These are phyloP conservation scores for Syncephalastrum contaminatum DNA, from an alignment of 371 early-diverging fungal genomes.

Conservation along the genomic window DNA sequence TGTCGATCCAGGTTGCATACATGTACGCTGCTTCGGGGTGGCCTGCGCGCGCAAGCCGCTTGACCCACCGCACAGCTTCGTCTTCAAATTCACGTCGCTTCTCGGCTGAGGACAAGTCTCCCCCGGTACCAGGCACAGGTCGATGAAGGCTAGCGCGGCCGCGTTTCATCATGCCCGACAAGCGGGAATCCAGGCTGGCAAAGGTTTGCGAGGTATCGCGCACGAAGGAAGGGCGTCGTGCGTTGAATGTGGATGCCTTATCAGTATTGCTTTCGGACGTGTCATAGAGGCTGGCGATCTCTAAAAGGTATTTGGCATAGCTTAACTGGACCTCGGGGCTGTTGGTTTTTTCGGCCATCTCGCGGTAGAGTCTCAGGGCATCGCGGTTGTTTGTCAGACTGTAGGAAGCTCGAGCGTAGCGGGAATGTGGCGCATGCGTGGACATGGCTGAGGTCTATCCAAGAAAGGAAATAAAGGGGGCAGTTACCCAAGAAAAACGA, in stretches of 20 bases:
- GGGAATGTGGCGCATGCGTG: conserved; percentile 14
- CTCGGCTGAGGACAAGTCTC: conserved; percentile 8
- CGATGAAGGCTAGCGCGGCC: conserved; percentile 7
- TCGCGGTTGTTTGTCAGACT: conserved; percentile 60
- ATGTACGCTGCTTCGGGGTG: conserved; percentile 74
- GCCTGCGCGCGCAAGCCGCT: conserved; percentile 61
- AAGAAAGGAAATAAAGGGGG: too few relatives aligned
- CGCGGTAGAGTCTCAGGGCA: conserved; percentile 66
- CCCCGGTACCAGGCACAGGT: neutral
- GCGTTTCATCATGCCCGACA: conserved; percentile 11
- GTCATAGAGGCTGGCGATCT: conserved; percentile 44
- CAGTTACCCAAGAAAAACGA: too few relatives aligned
- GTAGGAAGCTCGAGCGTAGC: conserved; percentile 47
- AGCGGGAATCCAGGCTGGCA: too few relatives aligned
- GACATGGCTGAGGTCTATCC: neutral
- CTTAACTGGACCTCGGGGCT: conserved; percentile 81
- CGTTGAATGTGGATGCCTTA: too few relatives aligned
- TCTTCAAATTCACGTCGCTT: conserved; percentile 42
- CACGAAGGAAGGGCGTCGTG: neutral
- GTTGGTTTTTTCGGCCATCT: conserved; percentile 69
- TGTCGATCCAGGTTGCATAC: conserved; percentile 68
- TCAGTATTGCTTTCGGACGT: too few relatives aligned
- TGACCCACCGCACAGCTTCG: conserved; percentile 72
- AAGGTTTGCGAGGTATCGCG: conserved; percentile 6
- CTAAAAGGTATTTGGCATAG: conserved; percentile 80